Percentiles rank a stretch among this genome's conserved stretches.
Conservation (phyloP, 2,329 filamentous ascomycete species). For the Aspergillus sp. region DNA sequence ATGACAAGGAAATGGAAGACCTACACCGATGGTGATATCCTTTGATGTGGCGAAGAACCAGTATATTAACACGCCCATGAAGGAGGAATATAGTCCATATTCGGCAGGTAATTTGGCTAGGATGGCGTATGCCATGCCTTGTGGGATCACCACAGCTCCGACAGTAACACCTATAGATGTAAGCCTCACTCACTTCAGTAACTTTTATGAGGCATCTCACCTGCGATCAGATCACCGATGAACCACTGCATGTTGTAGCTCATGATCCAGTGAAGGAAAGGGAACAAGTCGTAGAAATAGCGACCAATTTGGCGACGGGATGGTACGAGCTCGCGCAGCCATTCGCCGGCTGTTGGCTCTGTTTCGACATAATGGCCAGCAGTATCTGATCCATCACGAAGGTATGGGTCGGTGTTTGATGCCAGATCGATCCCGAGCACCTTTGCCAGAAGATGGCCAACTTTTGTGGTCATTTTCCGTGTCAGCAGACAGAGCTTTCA, state of each 20-base stretch:
- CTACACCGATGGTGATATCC: conserved; percentile 92
- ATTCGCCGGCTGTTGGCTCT: conserved; percentile 74
- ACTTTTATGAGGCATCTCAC: conserved; percentile 42
- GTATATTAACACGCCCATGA: conserved; percentile 92
- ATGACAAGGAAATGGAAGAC: conserved; percentile 34
- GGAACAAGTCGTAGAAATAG: conserved; percentile 76
- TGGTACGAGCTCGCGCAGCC: conserved; percentile 66
- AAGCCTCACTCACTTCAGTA: not conserved
- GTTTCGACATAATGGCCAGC: conserved; percentile 71
- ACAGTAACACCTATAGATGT: conserved; percentile 64
- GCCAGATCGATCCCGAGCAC: not conserved
- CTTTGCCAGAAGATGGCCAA: not conserved
- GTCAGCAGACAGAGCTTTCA: not conserved
- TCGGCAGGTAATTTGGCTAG: conserved; percentile 77
- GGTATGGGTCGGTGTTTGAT: not conserved
- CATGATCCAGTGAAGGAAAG: conserved; percentile 81
- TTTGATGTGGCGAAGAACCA: conserved; percentile 99
- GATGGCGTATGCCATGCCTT: conserved; percentile 92
- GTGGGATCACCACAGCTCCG: conserved; percentile 83
- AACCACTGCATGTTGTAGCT: conserved; percentile 91
- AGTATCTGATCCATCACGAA: not conserved
- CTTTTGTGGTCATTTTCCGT: not conserved
- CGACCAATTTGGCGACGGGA: conserved; percentile 52
- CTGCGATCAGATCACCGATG: conserved; percentile 83
- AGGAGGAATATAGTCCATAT: conserved; percentile 90